Conservation (phyloP, 169 alveolate genomes). For the Plasmodium chabaudi region DNA sequence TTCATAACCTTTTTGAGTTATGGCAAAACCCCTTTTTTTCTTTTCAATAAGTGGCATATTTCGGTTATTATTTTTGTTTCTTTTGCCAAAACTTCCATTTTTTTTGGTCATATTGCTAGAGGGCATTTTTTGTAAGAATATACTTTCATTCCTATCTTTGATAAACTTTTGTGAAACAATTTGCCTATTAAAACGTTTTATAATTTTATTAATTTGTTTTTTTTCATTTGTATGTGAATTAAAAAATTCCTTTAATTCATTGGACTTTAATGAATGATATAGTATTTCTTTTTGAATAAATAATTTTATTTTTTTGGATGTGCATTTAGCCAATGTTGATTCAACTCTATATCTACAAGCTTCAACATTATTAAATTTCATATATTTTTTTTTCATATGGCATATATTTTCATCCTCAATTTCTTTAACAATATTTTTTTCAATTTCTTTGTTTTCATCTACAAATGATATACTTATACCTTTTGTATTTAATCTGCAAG, state of each 20-base stretch:
- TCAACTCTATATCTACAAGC: constrained; percentile 67
- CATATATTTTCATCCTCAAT: constrained; percentile 34
- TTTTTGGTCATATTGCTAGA: background rate
- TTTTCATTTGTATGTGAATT: constrained; percentile 35
- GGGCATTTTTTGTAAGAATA: constrained; percentile 14
- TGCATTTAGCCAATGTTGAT: constrained; percentile 42
- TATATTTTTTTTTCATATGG: constrained; percentile 9
- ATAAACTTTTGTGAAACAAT: constrained; percentile 52
- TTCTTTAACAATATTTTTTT: constrained; percentile 37
- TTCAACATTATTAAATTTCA: constrained; percentile 22
- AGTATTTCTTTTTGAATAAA: constrained; percentile 53
- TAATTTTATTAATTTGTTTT: constrained; percentile 29
- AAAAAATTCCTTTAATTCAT: constrained; percentile 53
- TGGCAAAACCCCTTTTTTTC: constrained; percentile 18
- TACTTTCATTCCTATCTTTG: constrained; percentile 35
- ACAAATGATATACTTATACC: constrained; percentile 89
- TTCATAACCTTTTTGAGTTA: constrained; percentile 48
- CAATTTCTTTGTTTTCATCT: constrained; percentile 78
- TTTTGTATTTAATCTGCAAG: constrained; percentile 97
- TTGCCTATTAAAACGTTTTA: constrained; percentile 25
- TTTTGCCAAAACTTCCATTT: background rate
- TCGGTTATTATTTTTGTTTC: constrained; percentile 1
- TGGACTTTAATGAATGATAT: constrained; percentile 54
- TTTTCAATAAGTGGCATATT: background rate
- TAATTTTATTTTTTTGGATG: constrained; percentile 35